A percentile compares a stretch with the other conserved stretches of the same genome.
These are phyloP conservation scores for Penicillium silybi DNA, from an alignment of 495 filamentous ascomycete genomes.

Conservation along the genomic window DNA sequence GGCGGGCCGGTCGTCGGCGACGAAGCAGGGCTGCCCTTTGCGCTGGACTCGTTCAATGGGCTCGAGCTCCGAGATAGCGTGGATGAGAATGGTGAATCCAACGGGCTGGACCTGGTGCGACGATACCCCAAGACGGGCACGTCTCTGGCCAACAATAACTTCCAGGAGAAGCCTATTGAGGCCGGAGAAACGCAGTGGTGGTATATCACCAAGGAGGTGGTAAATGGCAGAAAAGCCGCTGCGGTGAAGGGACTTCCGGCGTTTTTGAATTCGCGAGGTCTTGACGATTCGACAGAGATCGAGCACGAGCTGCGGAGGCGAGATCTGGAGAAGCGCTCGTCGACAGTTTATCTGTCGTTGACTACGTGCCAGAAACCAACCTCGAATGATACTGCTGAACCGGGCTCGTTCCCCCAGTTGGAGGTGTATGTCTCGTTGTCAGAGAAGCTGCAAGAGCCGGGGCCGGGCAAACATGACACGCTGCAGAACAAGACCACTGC, in stretches of 20 bases:
- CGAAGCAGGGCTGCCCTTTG: conserved; percentile 22
- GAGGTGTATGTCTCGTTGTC: conserved; percentile 72
- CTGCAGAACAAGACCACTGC: conserved; percentile 42
- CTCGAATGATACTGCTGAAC: conserved; percentile 32
- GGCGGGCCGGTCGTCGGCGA: conserved; percentile 16
- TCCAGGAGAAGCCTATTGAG: conserved; percentile 48
- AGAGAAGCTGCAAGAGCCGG: conserved; percentile 60
- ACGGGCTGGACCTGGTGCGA: conserved; percentile 60
- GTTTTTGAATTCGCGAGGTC: conserved; percentile 13
- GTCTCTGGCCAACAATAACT: conserved; percentile 61
- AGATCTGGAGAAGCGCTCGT: conserved; percentile 28
- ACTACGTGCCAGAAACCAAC: conserved; percentile 75
- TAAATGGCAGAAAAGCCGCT: conserved; percentile 32
- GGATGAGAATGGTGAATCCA: conserved; percentile 32
- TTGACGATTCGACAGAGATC: conserved; percentile 4
- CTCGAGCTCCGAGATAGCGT: conserved; percentile 25
- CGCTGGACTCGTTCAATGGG: conserved; percentile 34
- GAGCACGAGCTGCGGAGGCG: conserved; percentile 24
- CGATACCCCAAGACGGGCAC: conserved; percentile 46
- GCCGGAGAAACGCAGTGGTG: conserved; percentile 57
- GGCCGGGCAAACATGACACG: conserved; percentile 48
- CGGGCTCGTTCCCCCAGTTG: conserved; percentile 59
- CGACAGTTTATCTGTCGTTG: conserved; percentile 69
- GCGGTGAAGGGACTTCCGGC: conserved; percentile 37
- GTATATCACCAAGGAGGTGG: conserved; percentile 44